Conservation (phyloP, 495 filamentous ascomycete genomes). For the Penicillium steckii region DNA sequence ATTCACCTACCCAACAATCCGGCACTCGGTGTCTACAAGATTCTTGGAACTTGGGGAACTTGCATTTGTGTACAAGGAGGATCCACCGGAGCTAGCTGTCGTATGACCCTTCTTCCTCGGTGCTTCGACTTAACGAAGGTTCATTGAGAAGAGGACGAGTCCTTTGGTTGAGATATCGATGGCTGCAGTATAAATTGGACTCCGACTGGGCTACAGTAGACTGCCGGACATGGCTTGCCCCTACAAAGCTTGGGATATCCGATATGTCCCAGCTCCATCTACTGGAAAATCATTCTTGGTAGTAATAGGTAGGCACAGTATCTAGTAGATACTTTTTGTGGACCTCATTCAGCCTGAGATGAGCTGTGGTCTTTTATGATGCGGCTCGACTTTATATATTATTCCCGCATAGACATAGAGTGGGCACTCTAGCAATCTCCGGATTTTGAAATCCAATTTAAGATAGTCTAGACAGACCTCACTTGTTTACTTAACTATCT, state of each 20-base stretch:
- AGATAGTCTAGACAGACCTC: too few relatives aligned
- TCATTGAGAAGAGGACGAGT: constrained; percentile 9
- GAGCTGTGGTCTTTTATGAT: too few relatives aligned
- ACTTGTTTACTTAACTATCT: too few relatives aligned
- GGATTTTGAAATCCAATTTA: too few relatives aligned
- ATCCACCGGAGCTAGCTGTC: constrained; percentile 4
- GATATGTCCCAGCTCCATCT: too few relatives aligned
- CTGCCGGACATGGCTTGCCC: background rate
- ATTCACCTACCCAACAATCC: background rate
- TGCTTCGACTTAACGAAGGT: constrained; percentile 6
- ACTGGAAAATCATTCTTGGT: too few relatives aligned
- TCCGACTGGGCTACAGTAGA: background rate
- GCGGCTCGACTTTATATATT: too few relatives aligned
- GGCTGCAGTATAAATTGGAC: background rate
- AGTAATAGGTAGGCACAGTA: background rate
- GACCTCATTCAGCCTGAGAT: too few relatives aligned
- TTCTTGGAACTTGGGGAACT: background rate
- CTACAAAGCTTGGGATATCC: background rate
- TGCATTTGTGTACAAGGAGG: background rate
- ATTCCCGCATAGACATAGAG: too few relatives aligned
- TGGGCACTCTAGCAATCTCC: too few relatives aligned
- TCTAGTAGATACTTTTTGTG: too few relatives aligned
- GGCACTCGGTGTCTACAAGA: background rate
- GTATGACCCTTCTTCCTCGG: constrained; percentile 9
- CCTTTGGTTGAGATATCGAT: constrained; percentile 7